phyloP scores from a whole-genome alignment of 805 yeast species.

The Starmera amethionina region DNA sequence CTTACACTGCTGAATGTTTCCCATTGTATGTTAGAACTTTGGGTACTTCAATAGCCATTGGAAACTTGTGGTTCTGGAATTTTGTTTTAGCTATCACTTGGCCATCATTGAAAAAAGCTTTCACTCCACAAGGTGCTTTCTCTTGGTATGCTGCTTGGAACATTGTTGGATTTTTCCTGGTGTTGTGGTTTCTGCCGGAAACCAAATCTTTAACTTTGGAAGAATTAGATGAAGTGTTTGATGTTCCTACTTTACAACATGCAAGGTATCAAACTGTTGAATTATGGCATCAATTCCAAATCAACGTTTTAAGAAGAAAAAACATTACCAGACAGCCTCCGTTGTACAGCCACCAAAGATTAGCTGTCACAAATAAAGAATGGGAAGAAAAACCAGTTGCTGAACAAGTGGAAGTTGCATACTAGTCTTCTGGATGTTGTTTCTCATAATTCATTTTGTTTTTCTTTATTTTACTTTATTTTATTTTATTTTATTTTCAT shows the following conservation, averaged over 20 bases:
- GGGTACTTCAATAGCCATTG: conserved; percentile 74
- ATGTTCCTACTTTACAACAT: conserved; percentile 46
- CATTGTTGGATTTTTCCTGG: conserved; percentile 56
- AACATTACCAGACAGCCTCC: conserved; percentile 42
- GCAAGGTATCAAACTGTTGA: conserved; percentile 36
- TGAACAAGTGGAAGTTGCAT: conserved; percentile 34
- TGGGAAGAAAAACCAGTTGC: conserved; percentile 55
- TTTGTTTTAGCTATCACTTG: conserved; percentile 65
- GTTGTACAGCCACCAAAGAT: conserved; percentile 43
- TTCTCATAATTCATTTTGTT: no score
- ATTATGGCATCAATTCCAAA: conserved; percentile 34
- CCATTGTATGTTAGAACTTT: conserved; percentile 72
- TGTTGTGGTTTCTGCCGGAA: conserved; percentile 62
- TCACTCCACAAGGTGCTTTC: conserved; percentile 77
- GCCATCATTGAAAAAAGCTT: conserved; percentile 60
- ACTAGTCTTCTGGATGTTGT: no score
- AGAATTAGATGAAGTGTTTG: conserved; percentile 63
- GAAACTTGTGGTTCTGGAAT: conserved; percentile 68
- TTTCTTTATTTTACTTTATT: no score
- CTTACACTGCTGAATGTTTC: conserved; percentile 79
- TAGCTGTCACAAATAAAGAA: conserved; percentile 50
- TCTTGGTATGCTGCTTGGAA: conserved; percentile 89
- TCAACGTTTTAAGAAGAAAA: conserved; percentile 35
- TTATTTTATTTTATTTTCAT: no score
- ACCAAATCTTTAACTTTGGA: conserved; percentile 59